Evolutionary conservation across 169 alveolate species (phyloP).

Genomic region (Plasmodium coatneyi): DNA sequence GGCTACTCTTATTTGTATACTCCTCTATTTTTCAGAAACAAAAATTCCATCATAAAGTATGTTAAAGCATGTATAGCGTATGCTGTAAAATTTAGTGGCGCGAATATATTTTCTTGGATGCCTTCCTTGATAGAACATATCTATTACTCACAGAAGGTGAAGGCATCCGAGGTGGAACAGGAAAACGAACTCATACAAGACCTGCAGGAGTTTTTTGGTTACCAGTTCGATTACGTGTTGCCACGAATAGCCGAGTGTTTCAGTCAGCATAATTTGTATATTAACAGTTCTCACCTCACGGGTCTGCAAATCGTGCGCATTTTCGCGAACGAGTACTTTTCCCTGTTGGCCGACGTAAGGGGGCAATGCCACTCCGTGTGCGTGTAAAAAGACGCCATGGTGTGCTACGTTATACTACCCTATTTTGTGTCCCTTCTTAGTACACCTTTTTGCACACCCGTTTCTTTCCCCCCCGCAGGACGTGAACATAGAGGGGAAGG

Average conservation of each 20-base stretch:
- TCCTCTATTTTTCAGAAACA: slow-evolving; percentile 56
- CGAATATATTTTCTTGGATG: slow-evolving; percentile 63
- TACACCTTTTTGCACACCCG: background rate
- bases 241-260: slow-evolving; percentile 68
- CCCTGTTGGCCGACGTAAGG: slow-evolving; percentile 66
- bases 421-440: no score
- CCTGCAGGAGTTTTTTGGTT: slow-evolving; percentile 54
- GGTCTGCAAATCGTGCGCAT: slow-evolving; percentile 45
- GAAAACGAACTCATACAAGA: slow-evolving; percentile 61
- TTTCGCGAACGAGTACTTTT: slow-evolving; percentile 52
- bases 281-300: slow-evolving; percentile 37
- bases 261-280: slow-evolving; percentile 40
- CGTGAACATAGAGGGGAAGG: slow-evolving; percentile 23
- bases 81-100: slow-evolving; percentile 53
- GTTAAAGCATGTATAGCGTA: slow-evolving; percentile 70
- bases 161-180: slow-evolving; percentile 19
- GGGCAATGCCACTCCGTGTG: background rate
- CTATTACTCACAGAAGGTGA: slow-evolving; percentile 47
- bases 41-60: slow-evolving; percentile 60
- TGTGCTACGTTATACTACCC: background rate
- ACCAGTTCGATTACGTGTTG: slow-evolving; percentile 40
- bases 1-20: slow-evolving; percentile 64
- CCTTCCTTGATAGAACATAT: slow-evolving; percentile 67
- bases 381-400: background rate
- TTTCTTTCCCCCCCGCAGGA: slow-evolving; percentile 9